Conservation (phyloP, 1,284 basidiomycete species). For the Cutaneotrichosporon cyanovorans region DNA sequence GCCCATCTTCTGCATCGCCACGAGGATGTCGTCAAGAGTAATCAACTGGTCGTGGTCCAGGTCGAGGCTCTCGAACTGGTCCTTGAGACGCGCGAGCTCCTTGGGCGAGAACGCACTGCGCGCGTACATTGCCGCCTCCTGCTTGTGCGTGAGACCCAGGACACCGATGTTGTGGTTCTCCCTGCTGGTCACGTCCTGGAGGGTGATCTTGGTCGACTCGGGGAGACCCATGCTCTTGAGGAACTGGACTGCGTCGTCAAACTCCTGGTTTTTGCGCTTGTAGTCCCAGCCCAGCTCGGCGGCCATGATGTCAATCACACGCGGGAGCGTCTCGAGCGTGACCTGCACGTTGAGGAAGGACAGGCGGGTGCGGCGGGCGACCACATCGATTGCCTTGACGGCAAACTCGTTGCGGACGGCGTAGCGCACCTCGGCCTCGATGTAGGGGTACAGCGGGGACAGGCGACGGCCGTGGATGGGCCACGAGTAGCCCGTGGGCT, state of each 20-base stretch:
- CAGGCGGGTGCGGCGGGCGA: conserved; percentile 82
- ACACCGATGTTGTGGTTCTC: conserved; percentile 25
- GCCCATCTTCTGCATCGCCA: conserved; percentile 42
- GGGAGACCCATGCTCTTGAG: conserved; percentile 69
- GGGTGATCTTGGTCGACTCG: conserved; percentile 46
- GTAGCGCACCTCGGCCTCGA: conserved; percentile 90
- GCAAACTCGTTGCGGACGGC: conserved; percentile 88
- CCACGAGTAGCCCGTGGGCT: conserved; percentile 63
- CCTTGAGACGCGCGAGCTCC: conserved; percentile 58
- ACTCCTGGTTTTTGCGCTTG: conserved; percentile 55
- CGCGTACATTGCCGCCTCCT: conserved; percentile 48
- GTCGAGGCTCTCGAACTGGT: conserved; percentile 52
- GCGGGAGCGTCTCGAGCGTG: conserved; percentile 74
- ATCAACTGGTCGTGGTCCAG: conserved; percentile 45
- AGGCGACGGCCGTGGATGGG: conserved; percentile 78
- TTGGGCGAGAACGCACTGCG: conserved; percentile 61
- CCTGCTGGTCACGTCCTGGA: conserved; percentile 35
- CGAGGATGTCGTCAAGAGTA: conserved; percentile 38
- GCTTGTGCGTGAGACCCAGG: conserved; percentile 29
- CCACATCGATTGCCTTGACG: conserved; percentile 79
- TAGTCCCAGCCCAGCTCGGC: conserved; percentile 72
- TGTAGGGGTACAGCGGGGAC: conserved; percentile 70
- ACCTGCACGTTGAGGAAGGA: conserved; percentile 89
- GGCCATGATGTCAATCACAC: conserved; percentile 85
- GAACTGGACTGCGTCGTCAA: conserved; percentile 57